A percentile compares a stretch with the other conserved stretches of the same genome.
phyloP scores from a whole-genome alignment of 768 basidiomycete genomes.

The Mycena albidolilacea region DNA sequence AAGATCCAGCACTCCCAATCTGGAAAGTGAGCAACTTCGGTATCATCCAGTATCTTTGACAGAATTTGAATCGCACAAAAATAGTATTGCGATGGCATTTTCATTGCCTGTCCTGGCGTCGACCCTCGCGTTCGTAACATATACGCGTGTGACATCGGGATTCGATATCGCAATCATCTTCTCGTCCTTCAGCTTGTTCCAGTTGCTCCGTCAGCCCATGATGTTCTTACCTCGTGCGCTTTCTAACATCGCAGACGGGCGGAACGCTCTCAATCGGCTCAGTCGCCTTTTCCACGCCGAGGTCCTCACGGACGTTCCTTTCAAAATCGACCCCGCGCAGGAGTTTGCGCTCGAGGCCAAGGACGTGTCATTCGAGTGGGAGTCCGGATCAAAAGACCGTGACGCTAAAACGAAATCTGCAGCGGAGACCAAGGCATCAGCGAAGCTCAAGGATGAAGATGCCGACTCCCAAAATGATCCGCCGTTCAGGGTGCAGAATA shows the following conservation, averaged over 20 bases:
- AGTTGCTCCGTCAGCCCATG: slow-evolving; percentile 79
- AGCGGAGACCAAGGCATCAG: slow-evolving; percentile 25
- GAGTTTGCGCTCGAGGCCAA: slow-evolving; percentile 64
- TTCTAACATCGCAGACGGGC: slow-evolving; percentile 75
- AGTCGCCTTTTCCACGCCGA: slow-evolving; percentile 70
- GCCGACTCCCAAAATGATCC: slow-evolving; percentile 34
- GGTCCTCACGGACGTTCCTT: slow-evolving; percentile 56
- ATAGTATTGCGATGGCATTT: slow-evolving; percentile 67
- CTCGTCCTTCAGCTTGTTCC: slow-evolving; percentile 73
- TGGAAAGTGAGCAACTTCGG: slow-evolving; percentile 62
- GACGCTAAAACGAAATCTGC: slow-evolving; percentile 11
- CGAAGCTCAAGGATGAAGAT: slow-evolving; percentile 37
- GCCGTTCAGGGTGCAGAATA: slow-evolving; percentile 66
- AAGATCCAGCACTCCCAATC: slow-evolving; percentile 74
- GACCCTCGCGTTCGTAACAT: slow-evolving; percentile 77
- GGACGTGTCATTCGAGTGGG: slow-evolving; percentile 79
- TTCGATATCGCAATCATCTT: slow-evolving; percentile 81
- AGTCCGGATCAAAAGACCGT: slow-evolving; percentile 43
- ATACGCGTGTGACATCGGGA: slow-evolving; percentile 65
- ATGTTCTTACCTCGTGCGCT: slow-evolving; percentile 76
- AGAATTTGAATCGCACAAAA: slow-evolving; percentile 27
- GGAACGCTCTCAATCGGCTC: slow-evolving; percentile 71
- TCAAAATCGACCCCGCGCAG: slow-evolving; percentile 61
- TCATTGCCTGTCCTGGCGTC: slow-evolving; percentile 77
- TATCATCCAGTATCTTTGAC: slow-evolving; percentile 14